Base-by-base conservation (phyloP, 176 grass and related monocot genomes). In the Oryza australiensis region DNA sequence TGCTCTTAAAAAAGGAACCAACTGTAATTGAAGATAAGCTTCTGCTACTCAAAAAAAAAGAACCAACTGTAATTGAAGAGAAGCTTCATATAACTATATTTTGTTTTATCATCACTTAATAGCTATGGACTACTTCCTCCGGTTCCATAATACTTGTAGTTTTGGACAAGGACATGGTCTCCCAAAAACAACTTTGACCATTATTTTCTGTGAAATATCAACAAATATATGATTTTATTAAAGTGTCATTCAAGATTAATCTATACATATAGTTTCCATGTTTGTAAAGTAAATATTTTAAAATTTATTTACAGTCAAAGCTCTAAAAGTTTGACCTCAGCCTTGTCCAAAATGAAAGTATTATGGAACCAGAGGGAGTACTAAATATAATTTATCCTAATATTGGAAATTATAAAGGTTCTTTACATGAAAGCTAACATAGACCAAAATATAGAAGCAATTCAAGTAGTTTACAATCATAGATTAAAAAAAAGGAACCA, bases 71-170 rank as follows among this genome's bases (percentile, higher is more conserved):
- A 77, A 43, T 32, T 29, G 66, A 60, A 84, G 24, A n/a, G 24
- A 84, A 84, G n/a, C 6, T 75, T 68, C 62, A 12, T 72, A 46
- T 30, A 46, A 62, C 26, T 40, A 63, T 38, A 89, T 71, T 51
- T 51, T 77, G 81, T 45, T 71, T 29, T 72, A 82, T 63, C 53
- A 82, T 66, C 43, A 35, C 68, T 28, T 41, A 57, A 57, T 64
- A 70, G 32, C 40, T 65, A 81, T 1, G 2, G 38, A 40, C 9
- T 40, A 40, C 11, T 72, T 37, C 35, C 35, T 37, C 35, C 7
- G 6, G 35, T 37, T 37, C 35, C 35, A 37, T 37, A 37, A 8
- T 37, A 37, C 35, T 37, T 37, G 35, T 37, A 5, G 0, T 37
- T 37, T 37, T 37, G 8, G 35, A 37, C 35, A 37, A 37, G 35